Base-by-base conservation (phyloP, 2,329 filamentous ascomycete species). In the Beauveria bassiana region DNA sequence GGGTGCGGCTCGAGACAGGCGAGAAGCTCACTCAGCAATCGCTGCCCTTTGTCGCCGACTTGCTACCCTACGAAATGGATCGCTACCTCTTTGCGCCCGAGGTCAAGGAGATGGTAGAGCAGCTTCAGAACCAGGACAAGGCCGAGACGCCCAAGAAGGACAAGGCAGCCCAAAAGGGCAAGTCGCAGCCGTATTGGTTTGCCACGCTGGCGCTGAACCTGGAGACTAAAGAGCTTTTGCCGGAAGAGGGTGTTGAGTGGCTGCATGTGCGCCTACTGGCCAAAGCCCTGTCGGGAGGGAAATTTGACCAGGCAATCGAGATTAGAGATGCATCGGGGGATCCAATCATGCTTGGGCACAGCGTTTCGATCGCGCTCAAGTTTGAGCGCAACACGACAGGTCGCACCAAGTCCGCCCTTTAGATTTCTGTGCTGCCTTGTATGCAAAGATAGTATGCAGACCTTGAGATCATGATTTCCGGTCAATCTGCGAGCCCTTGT, bases 141-240 rank as follows among this genome's bases (percentile, higher is more conserved):
- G 9, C 16, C 6, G 24, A 42, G n/a, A 24, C 45, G 20, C 7
- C 54, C 26, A 38, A 49, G 28, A 22, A 40, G 31, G 65, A 68
- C 6, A 65, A 71, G 38, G 38, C 14, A 4, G 14, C 2, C 22
- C 16, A 22, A 31, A 55, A 42, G 9, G 42, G 50, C 50, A 54
- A 61, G 22, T 26, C 38, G 20, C 59, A 53, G 24, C 45, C 52
- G 9, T 84, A 83, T 66, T 91, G 87, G 88, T 89, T 89, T 69
- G 87, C 88, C 0, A 93, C 89, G 0, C 72, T 92, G 3, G 74
- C 86, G 31, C 72, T 93, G 68, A 91, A 89, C 70, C 68, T 93
- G 42, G 89, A 93, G 67, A 76, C 90, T 46, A 93, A 92, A 76
- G 88, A 86, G 69, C 71, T 79, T 5, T 70, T 92, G 54, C 89